phyloP scores from a whole-genome alignment of 2,329 filamentous ascomycete species.

The Stagonosporopsis rhizophila region DNA sequence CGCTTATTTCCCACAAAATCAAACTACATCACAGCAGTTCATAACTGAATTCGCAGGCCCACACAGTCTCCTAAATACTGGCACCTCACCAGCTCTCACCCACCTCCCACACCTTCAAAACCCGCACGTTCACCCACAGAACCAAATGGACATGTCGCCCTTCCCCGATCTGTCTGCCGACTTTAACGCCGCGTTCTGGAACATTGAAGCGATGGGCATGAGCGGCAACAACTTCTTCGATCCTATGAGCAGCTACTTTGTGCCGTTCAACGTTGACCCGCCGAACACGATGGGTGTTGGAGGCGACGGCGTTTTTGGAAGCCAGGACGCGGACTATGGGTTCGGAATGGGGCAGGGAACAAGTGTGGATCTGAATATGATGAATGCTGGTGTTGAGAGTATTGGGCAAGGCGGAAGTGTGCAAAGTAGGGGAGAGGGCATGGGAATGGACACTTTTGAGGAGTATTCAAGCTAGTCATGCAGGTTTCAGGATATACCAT shows the following conservation, averaged over 20 bases:
- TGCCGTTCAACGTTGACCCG: conserved; percentile 90
- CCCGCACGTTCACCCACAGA: conserved; percentile 26
- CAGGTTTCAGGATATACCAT: conserved; percentile 1
- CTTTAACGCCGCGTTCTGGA: conserved; percentile 45
- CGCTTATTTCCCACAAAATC: conserved; percentile 37
- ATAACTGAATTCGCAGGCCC: conserved; percentile 57
- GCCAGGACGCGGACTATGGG: conserved; percentile 26
- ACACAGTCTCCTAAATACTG: conserved; percentile 37
- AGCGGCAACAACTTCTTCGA: conserved; percentile 45
- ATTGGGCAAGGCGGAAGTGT: conserved; percentile 1
- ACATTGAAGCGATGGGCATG: conserved; percentile 42
- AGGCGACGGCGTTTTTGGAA: conserved; percentile 46
- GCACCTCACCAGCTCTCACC: conserved; percentile 40
- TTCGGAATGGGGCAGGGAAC: conserved; percentile 33
- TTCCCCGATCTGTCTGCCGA: conserved; percentile 44
- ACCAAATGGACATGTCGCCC: conserved; percentile 37
- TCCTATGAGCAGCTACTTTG: conserved; percentile 78
- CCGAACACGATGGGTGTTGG: conserved; percentile 51
- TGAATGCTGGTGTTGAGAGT: conserved; percentile 18
- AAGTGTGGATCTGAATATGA: conserved; percentile 28
- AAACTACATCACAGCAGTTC: conserved; percentile 40
- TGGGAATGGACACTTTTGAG: conserved; percentile 10
- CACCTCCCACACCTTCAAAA: conserved; percentile 33
- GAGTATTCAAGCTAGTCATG: not conserved
- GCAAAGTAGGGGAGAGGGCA: not conserved